Base-by-base conservation (phyloP, 768 basidiomycete genomes). In the Hericium erinaceus region DNA sequence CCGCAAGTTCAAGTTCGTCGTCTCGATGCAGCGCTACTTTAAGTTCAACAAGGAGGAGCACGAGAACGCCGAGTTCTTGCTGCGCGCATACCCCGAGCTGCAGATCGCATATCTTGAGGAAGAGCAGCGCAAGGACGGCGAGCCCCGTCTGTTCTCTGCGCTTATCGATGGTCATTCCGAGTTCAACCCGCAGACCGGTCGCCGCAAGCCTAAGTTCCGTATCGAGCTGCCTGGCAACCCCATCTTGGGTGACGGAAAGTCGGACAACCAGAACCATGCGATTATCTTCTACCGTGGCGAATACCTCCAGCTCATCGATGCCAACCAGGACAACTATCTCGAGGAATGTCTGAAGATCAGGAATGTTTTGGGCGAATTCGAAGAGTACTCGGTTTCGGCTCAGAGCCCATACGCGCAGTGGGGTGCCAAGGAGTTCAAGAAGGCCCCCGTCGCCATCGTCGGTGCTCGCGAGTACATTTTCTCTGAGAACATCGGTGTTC, bases 41-140 rank as follows among this genome's bases (percentile, higher is more conserved):
- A 98, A 98, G 74, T 99, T 99, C 80, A 97, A 93, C 80, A 94
- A 95, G 77, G 97, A 98, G 73, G 97, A 99, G 70, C 87, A 94
- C 58, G 97, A 98, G 77, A 99, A 99, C 69, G 94, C 95, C 39
- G 97, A 99, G 73, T 99, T 99, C 74, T 73, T 99, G 55, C 76
- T 98, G 22, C 90, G 97, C 48, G 97, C 97, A 9, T 99, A 99
- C 69, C 97, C 97, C 13, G 97, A 99, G 73, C 78, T 99, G 41
- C 95, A 98, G 73, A 98, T 99, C 67, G 97, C 97, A 1, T 99
- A 98, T 70, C 80, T 99, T 41, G 97, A 99, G 69, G 95, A 98
- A 73, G 97, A 98, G 69, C 83, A 93, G 2, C 79, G 88, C 64
- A 97, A 94, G 73, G 95, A 98, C 65, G 93, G 93, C 40, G 97